Conservation (phyloP, 371 early-diverging fungal species). For the Rhizopus microsporus region DNA sequence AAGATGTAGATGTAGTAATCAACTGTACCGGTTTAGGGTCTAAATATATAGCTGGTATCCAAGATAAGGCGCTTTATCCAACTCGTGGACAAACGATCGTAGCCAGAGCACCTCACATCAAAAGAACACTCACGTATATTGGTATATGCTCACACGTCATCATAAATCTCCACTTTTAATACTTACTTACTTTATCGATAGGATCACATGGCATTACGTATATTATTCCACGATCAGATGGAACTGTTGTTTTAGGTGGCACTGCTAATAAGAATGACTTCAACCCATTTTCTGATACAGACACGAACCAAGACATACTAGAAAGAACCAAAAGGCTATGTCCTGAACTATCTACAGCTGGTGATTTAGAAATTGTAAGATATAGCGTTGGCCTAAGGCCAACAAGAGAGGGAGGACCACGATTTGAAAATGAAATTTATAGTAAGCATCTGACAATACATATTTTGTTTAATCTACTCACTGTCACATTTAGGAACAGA, state of each 20-base stretch:
- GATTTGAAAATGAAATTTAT: slow-evolving; percentile 64
- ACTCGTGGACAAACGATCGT: slow-evolving; percentile 77
- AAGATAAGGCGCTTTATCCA: slow-evolving; percentile 65
- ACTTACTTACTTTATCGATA: background rate
- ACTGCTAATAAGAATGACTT: slow-evolving; percentile 65
- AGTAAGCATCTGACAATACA: slow-evolving; percentile 36
- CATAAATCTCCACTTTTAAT: background rate
- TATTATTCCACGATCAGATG: slow-evolving; percentile 79
- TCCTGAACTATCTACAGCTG: slow-evolving; percentile 35
- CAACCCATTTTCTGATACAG: slow-evolving; percentile 29
- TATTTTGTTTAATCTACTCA: background rate
- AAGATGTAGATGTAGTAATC: slow-evolving; percentile 55
- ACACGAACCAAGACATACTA: slow-evolving; percentile 22
- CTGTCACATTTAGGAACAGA: slow-evolving; percentile 12
- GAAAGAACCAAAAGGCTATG: slow-evolving; percentile 20
- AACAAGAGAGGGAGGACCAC: slow-evolving; percentile 62
- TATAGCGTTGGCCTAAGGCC: slow-evolving; percentile 75
- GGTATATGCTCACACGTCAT: slow-evolving; percentile 11
- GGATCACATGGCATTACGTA: slow-evolving; percentile 54
- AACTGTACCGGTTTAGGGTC: slow-evolving; percentile 80
- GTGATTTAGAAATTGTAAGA: slow-evolving; percentile 56
- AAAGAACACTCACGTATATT: slow-evolving; percentile 51
- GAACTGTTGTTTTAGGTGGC: slow-evolving; percentile 77
- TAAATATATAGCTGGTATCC: slow-evolving; percentile 64
- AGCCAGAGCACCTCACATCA: slow-evolving; percentile 63